A percentile compares a stretch with the other conserved stretches of the same genome.
Conservation (phyloP, 768 basidiomycete genomes). For the Boletus tomentosulus region DNA sequence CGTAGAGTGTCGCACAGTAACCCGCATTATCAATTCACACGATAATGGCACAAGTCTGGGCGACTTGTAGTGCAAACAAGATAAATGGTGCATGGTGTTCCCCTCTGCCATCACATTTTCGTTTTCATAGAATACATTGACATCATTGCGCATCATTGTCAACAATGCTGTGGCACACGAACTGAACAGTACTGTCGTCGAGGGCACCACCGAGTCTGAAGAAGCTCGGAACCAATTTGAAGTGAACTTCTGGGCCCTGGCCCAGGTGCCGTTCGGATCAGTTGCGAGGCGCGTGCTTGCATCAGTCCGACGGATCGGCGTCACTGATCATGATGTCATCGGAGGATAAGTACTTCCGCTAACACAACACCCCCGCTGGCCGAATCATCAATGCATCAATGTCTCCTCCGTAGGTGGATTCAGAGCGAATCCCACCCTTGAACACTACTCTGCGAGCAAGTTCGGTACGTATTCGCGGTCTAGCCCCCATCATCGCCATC, state of each 20-base stretch:
- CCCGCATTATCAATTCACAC: too few species aligned
- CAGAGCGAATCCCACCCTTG: slow-evolving; percentile 11
- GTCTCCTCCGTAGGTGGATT: slow-evolving; percentile 15
- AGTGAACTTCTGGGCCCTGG: too few species aligned
- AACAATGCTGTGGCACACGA: slow-evolving; percentile 31
- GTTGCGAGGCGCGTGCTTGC: slow-evolving; percentile 17
- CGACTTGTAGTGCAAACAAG: too few species aligned
- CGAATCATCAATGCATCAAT: background rate
- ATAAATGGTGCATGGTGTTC: too few species aligned
- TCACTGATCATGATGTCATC: background rate
- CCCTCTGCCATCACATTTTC: too few species aligned
- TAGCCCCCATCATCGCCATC: slow-evolving; percentile 13
- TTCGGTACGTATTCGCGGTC: slow-evolving; percentile 23
- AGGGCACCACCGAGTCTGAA: slow-evolving; percentile 8
- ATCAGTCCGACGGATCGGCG: background rate
- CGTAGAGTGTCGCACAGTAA: too few species aligned
- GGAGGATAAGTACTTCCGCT: slow-evolving; percentile 30
- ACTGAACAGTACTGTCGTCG: slow-evolving; percentile 21
- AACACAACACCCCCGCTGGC: slow-evolving; percentile 14
- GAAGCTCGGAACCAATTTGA: too few species aligned
- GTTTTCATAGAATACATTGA: too few species aligned
- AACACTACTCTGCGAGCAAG: too few species aligned
- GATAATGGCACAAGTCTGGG: too few species aligned
- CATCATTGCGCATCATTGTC: slow-evolving; percentile 16
- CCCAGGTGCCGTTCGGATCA: slow-evolving; percentile 14